Conservation (phyloP, 345 rosid genomes). For the Pistacia atlantica region DNA sequence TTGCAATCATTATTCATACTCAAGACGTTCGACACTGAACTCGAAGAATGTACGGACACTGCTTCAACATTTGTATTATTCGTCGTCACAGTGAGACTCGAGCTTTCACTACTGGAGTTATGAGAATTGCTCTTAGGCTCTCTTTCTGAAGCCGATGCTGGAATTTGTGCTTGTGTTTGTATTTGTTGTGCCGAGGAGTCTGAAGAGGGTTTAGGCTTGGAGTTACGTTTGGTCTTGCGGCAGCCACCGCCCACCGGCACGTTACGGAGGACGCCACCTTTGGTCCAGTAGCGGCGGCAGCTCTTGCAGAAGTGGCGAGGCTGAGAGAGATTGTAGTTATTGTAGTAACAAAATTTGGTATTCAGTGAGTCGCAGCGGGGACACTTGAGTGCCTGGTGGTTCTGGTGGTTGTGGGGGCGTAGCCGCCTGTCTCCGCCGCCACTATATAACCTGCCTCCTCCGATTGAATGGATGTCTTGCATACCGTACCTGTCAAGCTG, state of each 20-base stretch:
- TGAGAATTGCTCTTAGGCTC: constrained; percentile 46
- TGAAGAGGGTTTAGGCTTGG: constrained; percentile 45
- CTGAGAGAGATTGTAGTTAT: constrained; percentile 97
- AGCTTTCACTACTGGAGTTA: constrained; percentile 71
- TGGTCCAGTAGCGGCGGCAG: constrained; percentile 99
- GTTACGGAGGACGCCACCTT: constrained; percentile 97
- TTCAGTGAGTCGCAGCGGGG: constrained; percentile 91
- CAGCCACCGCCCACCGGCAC: constrained; percentile 94
- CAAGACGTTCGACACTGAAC: constrained; percentile 38
- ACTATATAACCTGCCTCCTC: constrained; percentile 39
- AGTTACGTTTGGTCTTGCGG: constrained; percentile 63
- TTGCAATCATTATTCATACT: constrained; percentile 25
- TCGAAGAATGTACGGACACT: constrained; percentile 48
- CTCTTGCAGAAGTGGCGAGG: constrained; percentile 97
- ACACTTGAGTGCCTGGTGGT: constrained; percentile 84
- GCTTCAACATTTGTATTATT: constrained; percentile 36
- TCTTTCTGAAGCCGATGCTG: constrained; percentile 3
- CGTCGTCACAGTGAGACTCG: constrained; percentile 55
- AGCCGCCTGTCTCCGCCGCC: constrained; percentile 70
- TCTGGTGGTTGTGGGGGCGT: constrained; percentile 64
- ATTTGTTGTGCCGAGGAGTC: constrained; percentile 12
- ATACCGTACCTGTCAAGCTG: constrained; percentile 23
- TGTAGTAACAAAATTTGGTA: constrained; percentile 98
- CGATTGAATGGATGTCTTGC: constrained; percentile 66
- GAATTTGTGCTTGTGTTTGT: background rate